These are phyloP conservation scores for Ganoderma sinense DNA, from an alignment of 1,284 basidiomycete species.

Conservation along the genomic window DNA sequence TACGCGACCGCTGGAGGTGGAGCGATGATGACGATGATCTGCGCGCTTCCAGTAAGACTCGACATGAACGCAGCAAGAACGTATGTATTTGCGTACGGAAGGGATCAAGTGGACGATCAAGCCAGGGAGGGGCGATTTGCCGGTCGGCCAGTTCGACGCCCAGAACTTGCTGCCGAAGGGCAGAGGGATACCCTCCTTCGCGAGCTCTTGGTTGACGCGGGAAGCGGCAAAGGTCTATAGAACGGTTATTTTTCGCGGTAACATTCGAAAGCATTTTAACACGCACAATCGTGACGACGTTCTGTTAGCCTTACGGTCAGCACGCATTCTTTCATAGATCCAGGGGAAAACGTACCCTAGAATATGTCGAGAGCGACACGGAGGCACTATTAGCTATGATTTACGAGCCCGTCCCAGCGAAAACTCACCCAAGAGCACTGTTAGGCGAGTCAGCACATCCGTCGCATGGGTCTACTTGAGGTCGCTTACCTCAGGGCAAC, in stretches of 20 bases:
- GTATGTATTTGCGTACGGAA: slow-evolving; percentile 46
- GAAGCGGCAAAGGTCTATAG: slow-evolving; percentile 37
- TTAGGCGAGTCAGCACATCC: background rate
- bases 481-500: slow-evolving; percentile 55
- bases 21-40: slow-evolving; percentile 59
- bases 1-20: slow-evolving; percentile 74
- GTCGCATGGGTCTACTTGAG: no score
- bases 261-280: background rate
- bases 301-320: slow-evolving; percentile 21
- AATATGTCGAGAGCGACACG: background rate
- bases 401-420: background rate
- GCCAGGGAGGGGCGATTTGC: slow-evolving; percentile 65
- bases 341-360: slow-evolving; percentile 46
- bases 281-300: slow-evolving; percentile 40
- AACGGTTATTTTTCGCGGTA: background rate
- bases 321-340: slow-evolving; percentile 24
- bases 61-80: background rate
- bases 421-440: slow-evolving; percentile 38
- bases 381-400: background rate
- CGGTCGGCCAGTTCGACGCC: slow-evolving; percentile 71
- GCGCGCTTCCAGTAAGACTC: background rate
- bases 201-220: slow-evolving; percentile 41
- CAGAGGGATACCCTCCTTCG: slow-evolving; percentile 60
- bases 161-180: slow-evolving; percentile 70
- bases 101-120: slow-evolving; percentile 64